A percentile compares a stretch with the other conserved stretches of the same genome.
These are phyloP conservation scores for Vitis hybrid DNA, from an alignment of 177 flowering plant species.

Conservation along the genomic window DNA sequence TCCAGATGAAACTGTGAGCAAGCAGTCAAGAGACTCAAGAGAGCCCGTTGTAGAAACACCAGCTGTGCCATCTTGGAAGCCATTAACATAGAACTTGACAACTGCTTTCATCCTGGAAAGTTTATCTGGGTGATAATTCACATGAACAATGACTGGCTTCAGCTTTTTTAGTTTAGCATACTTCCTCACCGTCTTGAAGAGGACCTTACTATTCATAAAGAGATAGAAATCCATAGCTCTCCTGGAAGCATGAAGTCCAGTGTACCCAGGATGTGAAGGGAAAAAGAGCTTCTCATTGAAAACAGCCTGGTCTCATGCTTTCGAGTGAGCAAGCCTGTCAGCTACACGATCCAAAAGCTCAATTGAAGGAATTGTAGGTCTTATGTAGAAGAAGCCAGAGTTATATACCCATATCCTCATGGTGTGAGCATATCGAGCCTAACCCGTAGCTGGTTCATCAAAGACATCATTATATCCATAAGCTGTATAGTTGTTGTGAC, in stretches of 20 bases:
- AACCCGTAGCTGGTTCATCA: conserved; percentile 89
- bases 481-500: conserved; percentile 22
- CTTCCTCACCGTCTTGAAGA: conserved; percentile 81
- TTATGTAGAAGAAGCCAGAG: conserved; percentile 86
- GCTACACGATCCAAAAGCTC: conserved; percentile 94
- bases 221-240: conserved; percentile 78
- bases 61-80: conserved; percentile 9
- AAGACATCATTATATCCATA: conserved; percentile 84
- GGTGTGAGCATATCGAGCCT: conserved; percentile 91
- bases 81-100: conserved; percentile 69
- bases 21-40: too few species aligned
- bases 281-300: conserved; percentile 85
- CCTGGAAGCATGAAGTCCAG: conserved; percentile 81
- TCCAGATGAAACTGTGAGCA: too few species aligned
- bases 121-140: conserved; percentile 92
- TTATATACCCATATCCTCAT: conserved; percentile 94
- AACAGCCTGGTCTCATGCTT: conserved; percentile 87
- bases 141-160: conserved; percentile 81
- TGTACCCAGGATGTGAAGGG: conserved; percentile 87
- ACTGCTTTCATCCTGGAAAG: conserved; percentile 79
- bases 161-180: conserved; percentile 57
- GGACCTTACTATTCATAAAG: conserved; percentile 93
- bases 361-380: conserved; percentile 87
- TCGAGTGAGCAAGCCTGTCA: conserved; percentile 43
- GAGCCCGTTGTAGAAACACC: too few species aligned